A percentile compares a stretch with the other conserved stretches of the same genome.
Conservation (phyloP, 2,329 filamentous ascomycete species). For the Cladosporium sp. region DNA sequence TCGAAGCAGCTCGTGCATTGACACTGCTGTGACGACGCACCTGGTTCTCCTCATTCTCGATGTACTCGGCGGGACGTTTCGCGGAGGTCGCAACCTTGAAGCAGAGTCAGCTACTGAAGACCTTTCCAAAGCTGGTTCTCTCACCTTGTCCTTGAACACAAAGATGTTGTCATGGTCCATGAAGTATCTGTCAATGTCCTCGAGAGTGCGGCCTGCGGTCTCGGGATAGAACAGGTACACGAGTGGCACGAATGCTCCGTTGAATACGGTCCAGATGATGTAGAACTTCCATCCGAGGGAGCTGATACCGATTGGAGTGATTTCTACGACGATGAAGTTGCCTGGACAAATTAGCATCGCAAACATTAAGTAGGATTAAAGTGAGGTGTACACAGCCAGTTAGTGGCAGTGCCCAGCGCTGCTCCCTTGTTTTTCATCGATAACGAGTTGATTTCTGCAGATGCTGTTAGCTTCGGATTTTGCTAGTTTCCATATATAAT, state of each 20-base stretch:
- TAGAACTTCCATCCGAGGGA: conserved; percentile 37
- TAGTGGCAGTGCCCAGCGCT: conserved; percentile 51
- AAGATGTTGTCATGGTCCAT: conserved; percentile 38
- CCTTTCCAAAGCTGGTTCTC: background rate
- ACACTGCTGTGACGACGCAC: conserved; percentile 38
- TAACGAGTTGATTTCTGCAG: conserved; percentile 51
- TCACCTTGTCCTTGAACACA: conserved; percentile 49
- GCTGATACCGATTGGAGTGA: conserved; percentile 34
- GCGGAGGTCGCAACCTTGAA: conserved; percentile 40
- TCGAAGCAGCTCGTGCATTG: conserved; percentile 32
- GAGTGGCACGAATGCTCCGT: conserved; percentile 50
- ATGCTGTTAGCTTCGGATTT: background rate
- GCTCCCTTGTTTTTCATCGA: conserved; percentile 51
- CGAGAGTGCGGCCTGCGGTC: conserved; percentile 35
- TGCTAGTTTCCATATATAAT: background rate
- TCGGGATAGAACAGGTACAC: conserved; percentile 44
- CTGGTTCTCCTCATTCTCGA: conserved; percentile 48
- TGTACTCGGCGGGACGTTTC: conserved; percentile 50
- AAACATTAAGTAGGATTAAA: too few species aligned
- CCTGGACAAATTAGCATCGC: conserved; percentile 29
- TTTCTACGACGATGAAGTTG: conserved; percentile 46
- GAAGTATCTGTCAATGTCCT: conserved; percentile 32
- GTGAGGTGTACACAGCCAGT: conserved; percentile 41
- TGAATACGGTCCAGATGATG: conserved; percentile 54
- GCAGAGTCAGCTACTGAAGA: background rate